A percentile compares a stretch with the other conserved stretches of the same genome.
Evolutionary conservation across 345 rosid genomes (phyloP).

Genomic region (Rhizophora apiculata): DNA sequence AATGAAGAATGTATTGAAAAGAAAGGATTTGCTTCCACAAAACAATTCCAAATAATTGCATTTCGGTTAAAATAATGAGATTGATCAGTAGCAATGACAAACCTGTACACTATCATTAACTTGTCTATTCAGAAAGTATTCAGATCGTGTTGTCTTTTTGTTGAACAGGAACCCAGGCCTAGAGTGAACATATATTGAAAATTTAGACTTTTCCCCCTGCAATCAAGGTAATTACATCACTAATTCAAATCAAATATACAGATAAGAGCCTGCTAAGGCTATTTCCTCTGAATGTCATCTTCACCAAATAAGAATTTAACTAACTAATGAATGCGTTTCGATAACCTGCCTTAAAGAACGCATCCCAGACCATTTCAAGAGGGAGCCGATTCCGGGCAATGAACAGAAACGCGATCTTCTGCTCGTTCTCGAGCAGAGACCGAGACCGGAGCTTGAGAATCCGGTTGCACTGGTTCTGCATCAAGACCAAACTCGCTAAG

Average conservation of each 20-base stretch:
- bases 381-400: slow-evolving; percentile 86
- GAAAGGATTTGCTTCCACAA: too few relatives aligned
- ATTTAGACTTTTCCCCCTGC: slow-evolving; percentile 73
- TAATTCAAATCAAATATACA: not conserved
- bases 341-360: slow-evolving; percentile 57
- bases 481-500: slow-evolving; percentile 50
- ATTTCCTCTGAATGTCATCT: too few relatives aligned
- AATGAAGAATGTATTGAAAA: too few relatives aligned
- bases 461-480: slow-evolving; percentile 56
- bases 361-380: slow-evolving; percentile 81
- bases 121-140: slow-evolving; percentile 69
- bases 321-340: not conserved
- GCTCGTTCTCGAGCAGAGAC: slow-evolving; percentile 36
- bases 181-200: slow-evolving; percentile 85
- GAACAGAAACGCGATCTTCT: slow-evolving; percentile 80
- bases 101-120: slow-evolving; percentile 93
- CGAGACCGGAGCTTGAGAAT: slow-evolving; percentile 46
- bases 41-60: not conserved
- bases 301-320: not conserved
- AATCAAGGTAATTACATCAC: slow-evolving; percentile 13
- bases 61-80: not conserved
- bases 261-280: not conserved
- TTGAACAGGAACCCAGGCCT: slow-evolving; percentile 88
- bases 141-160: slow-evolving; percentile 77
- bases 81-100: not conserved